A percentile compares a stretch with the other conserved stretches of the same genome.
Evolutionary conservation across 306 rosid genomes (phyloP).

Genomic region (Albizia julibrissin): DNA sequence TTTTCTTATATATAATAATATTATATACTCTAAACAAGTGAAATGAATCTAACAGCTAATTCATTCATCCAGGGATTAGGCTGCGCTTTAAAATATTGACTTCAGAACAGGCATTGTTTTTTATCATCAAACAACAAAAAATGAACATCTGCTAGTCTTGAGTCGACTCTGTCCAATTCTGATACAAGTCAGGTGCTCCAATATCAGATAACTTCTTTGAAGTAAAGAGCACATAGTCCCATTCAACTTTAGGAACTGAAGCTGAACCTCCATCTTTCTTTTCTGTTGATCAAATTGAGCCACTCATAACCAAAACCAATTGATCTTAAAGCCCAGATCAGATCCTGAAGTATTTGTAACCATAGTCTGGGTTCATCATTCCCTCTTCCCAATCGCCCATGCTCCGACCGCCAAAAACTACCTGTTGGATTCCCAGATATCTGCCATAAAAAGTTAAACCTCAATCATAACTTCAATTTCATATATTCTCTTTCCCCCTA

Average conservation of each 20-base stretch:
- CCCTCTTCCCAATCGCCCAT: slow-evolving; percentile 98
- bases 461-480: slow-evolving; percentile 2
- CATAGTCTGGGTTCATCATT: slow-evolving; percentile 73
- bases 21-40: no score
- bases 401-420: slow-evolving; percentile 80
- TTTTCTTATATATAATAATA: no score
- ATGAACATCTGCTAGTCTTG: not conserved
- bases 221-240: not conserved
- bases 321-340: slow-evolving; percentile 29
- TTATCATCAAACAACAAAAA: not conserved
- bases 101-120: not conserved
- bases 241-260: not conserved
- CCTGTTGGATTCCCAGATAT: slow-evolving; percentile 84
- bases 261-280: not conserved
- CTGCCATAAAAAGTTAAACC: slow-evolving; percentile 42
- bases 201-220: not conserved
- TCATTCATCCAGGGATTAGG: not conserved
- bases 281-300: slow-evolving; percentile 17
- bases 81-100: not conserved
- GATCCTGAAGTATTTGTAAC: slow-evolving; percentile 85
- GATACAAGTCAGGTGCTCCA: not conserved
- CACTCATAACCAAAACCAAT: not conserved
- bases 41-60: not conserved
- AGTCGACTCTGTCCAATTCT: not conserved
- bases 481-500: not conserved